Evolutionary conservation across 306 rosid genomes (phyloP).

Genomic region (Quercus variabilis): DNA sequence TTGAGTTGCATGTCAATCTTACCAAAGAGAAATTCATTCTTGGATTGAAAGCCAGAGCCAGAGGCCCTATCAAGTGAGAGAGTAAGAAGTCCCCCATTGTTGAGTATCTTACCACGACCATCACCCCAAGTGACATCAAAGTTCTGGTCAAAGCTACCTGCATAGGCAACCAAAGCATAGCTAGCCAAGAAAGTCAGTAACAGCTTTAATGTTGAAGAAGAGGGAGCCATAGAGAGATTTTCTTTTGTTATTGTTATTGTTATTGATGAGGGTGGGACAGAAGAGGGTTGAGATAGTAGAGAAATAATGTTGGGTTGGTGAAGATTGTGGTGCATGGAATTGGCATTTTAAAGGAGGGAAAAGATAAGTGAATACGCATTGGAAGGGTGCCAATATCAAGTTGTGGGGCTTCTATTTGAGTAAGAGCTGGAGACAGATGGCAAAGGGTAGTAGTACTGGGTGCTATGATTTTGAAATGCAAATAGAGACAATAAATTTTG

Average conservation of each 20-base stretch:
- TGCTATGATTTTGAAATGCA: background rate
- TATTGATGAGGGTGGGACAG: too few species aligned
- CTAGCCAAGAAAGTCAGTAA: constrained; percentile 14
- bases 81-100: constrained; percentile 57
- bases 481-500: too few species aligned
- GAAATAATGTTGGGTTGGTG: too few species aligned
- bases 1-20: constrained; percentile 72
- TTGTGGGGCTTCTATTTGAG: background rate
- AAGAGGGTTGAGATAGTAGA: too few species aligned
- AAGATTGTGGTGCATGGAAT: background rate
- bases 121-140: constrained; percentile 68
- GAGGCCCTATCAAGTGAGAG: constrained; percentile 55
- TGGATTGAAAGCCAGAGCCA: constrained; percentile 75
- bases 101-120: constrained; percentile 57
- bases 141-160: constrained; percentile 42
- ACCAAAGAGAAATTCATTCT: constrained; percentile 54
- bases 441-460: background rate
- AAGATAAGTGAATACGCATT: background rate
- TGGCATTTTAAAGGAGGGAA: background rate
- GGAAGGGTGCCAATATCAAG: background rate
- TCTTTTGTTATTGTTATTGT: too few species aligned
- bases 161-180: constrained; percentile 26
- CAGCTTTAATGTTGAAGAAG: background rate
- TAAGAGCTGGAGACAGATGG: constrained; percentile 33
- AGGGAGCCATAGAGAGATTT: background rate